Evolutionary conservation across 257 asterid species (phyloP).

Genomic region (Osmanthus fragrans): DNA sequence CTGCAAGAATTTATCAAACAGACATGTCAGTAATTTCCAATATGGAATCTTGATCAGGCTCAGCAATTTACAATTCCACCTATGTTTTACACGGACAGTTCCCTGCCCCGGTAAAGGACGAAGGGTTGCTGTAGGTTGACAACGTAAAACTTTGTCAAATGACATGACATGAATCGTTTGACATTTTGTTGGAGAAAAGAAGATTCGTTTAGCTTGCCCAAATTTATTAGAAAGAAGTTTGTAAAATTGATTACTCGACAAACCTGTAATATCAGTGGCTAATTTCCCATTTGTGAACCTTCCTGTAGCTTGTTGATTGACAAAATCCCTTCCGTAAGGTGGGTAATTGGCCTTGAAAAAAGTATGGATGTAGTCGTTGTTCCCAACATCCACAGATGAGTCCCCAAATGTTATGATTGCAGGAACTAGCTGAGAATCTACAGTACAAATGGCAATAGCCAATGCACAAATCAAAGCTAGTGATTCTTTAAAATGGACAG

Average conservation of each 20-base stretch:
- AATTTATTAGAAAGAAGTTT: no score
- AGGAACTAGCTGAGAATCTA: conserved; percentile 67
- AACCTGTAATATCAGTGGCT: conserved; percentile 92
- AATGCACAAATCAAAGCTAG: conserved; percentile 28
- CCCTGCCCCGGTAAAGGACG: no score
- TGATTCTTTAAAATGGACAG: conserved; percentile 9
- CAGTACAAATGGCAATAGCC: conserved; percentile 29
- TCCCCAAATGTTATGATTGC: conserved; percentile 86
- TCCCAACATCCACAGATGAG: conserved; percentile 77
- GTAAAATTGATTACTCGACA: background rate
- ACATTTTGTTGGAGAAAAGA: no score
- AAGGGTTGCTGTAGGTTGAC: no score
- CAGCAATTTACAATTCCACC: no score
- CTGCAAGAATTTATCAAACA: conserved; percentile 34
- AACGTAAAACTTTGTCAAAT: background rate
- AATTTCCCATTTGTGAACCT: conserved; percentile 87
- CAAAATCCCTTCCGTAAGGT: conserved; percentile 85
- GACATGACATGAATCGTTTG: no score
- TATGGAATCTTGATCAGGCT: no score
- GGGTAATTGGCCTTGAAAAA: conserved; percentile 77
- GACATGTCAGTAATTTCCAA: background rate
- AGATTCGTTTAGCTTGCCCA: no score
- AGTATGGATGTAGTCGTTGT: conserved; percentile 68
- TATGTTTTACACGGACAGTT: no score
- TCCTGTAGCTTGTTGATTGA: conserved; percentile 64